Evolutionary conservation across 2,329 filamentous ascomycete species (phyloP).

Genomic region (Botrytis paeoniae): DNA sequence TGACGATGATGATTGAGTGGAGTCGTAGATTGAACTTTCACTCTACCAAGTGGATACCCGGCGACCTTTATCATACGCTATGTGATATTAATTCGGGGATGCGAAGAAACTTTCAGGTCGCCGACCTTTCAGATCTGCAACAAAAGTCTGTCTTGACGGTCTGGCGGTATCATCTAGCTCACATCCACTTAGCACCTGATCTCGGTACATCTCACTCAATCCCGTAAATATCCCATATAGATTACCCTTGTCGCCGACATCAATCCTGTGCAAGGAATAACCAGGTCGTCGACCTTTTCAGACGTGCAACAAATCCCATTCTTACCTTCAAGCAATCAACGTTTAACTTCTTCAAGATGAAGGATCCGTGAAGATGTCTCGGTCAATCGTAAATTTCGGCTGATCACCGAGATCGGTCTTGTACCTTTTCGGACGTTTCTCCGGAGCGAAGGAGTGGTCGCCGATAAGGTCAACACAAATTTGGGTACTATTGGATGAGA

Average conservation of each 20-base stretch:
- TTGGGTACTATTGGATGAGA: neutral
- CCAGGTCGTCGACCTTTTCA: constrained; percentile 13
- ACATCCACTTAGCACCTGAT: neutral
- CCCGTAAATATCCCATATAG: neutral
- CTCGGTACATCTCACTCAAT: neutral
- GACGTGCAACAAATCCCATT: constrained; percentile 15
- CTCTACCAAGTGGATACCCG: constrained; percentile 1
- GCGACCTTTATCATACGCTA: neutral
- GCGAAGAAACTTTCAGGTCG: neutral
- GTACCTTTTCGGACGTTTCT: neutral
- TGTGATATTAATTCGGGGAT: neutral
- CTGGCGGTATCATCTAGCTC: neutral
- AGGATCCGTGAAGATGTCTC: neutral
- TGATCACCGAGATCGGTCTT: neutral
- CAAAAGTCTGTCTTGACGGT: neutral
- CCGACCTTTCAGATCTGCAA: constrained; percentile 16
- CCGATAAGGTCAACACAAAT: constrained; percentile 2
- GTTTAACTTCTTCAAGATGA: constrained; percentile 7
- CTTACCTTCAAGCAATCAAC: neutral
- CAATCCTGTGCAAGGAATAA: constrained; percentile 4
- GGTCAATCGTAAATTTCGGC: neutral
- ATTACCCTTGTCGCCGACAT: neutral
- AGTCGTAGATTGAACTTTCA: constrained; percentile 1
- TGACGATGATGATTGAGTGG: neutral
- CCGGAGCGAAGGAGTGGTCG: constrained; percentile 13